Evolutionary conservation across 1,284 basidiomycete species (phyloP).

Genomic region (Prillingera fragicola): DNA sequence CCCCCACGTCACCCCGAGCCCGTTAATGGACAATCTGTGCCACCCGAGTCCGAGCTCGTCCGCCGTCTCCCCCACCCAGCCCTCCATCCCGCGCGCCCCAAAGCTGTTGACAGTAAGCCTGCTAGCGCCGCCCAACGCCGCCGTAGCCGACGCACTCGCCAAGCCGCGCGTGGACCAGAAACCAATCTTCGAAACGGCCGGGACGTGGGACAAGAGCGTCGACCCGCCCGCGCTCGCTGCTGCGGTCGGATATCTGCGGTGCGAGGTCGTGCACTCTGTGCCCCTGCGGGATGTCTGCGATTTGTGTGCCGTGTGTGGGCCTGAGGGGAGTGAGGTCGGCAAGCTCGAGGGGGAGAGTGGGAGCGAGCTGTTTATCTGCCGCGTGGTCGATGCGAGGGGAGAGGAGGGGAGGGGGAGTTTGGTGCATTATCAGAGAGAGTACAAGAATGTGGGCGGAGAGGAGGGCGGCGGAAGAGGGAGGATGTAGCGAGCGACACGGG

Average conservation of each 20-base stretch:
- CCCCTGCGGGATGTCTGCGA: slow-evolving; percentile 21
- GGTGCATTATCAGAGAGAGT: slow-evolving; percentile 35
- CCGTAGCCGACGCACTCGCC: slow-evolving; percentile 31
- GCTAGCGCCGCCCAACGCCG: slow-evolving; percentile 22
- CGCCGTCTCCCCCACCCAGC: not conserved
- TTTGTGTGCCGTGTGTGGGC: not conserved
- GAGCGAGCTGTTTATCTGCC: slow-evolving; percentile 44
- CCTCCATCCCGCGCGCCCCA: slow-evolving; percentile 2
- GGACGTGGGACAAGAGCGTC: slow-evolving; percentile 13
- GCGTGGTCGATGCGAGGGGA: slow-evolving; percentile 26
- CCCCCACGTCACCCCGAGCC: not conserved
- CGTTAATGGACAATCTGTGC: not conserved
- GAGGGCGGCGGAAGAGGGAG: too few relatives aligned
- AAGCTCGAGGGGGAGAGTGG: slow-evolving; percentile 15
- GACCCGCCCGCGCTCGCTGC: slow-evolving; percentile 17
- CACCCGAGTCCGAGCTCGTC: not conserved
- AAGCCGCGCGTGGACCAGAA: slow-evolving; percentile 26
- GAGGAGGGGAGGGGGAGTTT: slow-evolving; percentile 21
- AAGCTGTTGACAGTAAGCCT: slow-evolving; percentile 31
- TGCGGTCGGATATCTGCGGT: slow-evolving; percentile 24
- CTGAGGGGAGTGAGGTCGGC: slow-evolving; percentile 3
- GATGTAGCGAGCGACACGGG: too few relatives aligned
- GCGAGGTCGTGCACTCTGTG: slow-evolving; percentile 28
- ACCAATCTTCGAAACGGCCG: slow-evolving; percentile 26
- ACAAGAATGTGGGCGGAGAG: too few relatives aligned